Evolutionary conservation across 1,284 basidiomycete species (phyloP).

Genomic region (Fomitiporia mediterranea): DNA sequence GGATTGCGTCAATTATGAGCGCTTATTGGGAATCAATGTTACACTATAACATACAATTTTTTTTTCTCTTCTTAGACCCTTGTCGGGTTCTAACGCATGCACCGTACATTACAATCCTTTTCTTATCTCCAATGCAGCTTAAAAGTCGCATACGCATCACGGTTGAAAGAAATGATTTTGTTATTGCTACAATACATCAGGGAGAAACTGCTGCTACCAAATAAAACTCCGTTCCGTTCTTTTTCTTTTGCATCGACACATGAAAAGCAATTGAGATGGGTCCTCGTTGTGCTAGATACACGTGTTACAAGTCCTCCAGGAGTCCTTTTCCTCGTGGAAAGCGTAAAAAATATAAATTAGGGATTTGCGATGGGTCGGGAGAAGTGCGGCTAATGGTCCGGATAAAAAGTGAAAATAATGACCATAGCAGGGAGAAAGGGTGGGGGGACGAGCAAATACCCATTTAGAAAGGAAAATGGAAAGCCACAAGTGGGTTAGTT

Average conservation of each 20-base stretch:
- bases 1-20: no score
- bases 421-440: no score
- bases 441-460: not conserved
- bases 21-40: no score
- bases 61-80: no score
- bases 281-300: not conserved
- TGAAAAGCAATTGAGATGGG: not conserved
- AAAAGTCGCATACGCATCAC: no score
- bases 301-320: not conserved
- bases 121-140: no score
- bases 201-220: slow-evolving; percentile 1
- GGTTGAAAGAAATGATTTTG: no score
- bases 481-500: no score
- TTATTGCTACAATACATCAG: no score
- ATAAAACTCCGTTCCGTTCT: not conserved
- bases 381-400: not conserved
- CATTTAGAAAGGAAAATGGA: not conserved
- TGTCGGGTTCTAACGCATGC: not conserved
- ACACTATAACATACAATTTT: no score
- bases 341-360: slow-evolving; percentile 16
- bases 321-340: slow-evolving; percentile 5
- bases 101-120: no score
- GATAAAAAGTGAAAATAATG: not conserved
- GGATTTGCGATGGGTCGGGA: not conserved
- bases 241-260: not conserved